Conservation (phyloP, 2,329 filamentous ascomycete genomes). For the Aureobasidium sp. region DNA sequence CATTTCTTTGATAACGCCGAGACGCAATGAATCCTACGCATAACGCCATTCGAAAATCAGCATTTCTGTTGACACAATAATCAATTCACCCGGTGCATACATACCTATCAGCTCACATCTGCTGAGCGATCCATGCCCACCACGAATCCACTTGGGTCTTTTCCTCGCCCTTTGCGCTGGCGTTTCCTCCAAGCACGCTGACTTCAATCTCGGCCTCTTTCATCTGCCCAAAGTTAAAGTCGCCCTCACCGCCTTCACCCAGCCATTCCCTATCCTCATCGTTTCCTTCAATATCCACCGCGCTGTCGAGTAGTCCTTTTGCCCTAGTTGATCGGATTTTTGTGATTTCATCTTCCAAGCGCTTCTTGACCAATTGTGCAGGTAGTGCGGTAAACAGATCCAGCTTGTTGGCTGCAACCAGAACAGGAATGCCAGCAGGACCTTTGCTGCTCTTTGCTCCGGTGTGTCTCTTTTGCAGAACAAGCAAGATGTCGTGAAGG, state of each 20-base stretch:
- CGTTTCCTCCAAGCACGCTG: conserved; percentile 69
- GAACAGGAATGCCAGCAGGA: conserved; percentile 59
- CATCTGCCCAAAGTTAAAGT: conserved; percentile 76
- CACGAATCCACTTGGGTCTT: conserved; percentile 65
- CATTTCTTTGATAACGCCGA: conserved; percentile 6
- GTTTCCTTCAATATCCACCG: conserved; percentile 58
- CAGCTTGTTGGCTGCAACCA: conserved; percentile 90
- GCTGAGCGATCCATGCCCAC: conserved; percentile 84
- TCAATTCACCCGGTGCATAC: not conserved
- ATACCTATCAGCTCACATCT: conserved; percentile 46
- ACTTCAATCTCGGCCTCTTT: conserved; percentile 75
- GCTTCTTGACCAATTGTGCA: conserved; percentile 63
- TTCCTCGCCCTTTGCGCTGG: conserved; percentile 49
- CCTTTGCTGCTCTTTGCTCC: conserved; percentile 50
- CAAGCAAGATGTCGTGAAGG: conserved; percentile 80
- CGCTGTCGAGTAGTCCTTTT: conserved; percentile 76
- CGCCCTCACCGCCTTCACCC: conserved; percentile 68
- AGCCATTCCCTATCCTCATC: conserved; percentile 75
- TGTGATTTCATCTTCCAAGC: conserved; percentile 73
- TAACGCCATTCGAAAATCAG: not conserved
- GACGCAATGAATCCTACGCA: conserved; percentile 1
- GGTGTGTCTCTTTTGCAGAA: conserved; percentile 67
- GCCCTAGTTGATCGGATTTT: conserved; percentile 69
- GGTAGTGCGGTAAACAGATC: conserved; percentile 93
- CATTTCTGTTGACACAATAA: not conserved